phyloP scores from a whole-genome alignment of 2,329 filamentous ascomycete genomes.

The Aspergillus clavatus region DNA sequence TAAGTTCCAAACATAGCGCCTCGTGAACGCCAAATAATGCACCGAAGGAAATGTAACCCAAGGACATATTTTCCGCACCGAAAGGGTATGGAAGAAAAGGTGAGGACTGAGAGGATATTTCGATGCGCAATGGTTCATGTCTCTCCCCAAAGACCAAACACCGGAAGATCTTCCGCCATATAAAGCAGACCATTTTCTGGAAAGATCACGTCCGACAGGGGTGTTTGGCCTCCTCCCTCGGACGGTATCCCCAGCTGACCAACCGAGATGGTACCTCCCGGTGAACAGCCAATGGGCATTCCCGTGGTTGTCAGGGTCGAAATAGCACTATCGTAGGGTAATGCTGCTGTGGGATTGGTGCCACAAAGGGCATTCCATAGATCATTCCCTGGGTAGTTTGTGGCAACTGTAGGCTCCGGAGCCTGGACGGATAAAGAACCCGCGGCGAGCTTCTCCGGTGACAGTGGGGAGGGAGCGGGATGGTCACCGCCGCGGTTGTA shows the following conservation, averaged over 20 bases:
- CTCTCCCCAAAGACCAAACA: constrained; percentile 31
- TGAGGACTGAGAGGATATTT: too few species aligned
- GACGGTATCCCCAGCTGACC: constrained; percentile 11
- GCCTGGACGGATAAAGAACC: constrained; percentile 16
- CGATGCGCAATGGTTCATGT: constrained; percentile 14
- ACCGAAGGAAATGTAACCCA: neutral
- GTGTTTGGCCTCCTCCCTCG: constrained; percentile 23
- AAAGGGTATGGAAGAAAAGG: neutral
- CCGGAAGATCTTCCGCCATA: constrained; percentile 31
- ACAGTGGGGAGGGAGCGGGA: constrained; percentile 20
- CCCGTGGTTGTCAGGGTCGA: constrained; percentile 32
- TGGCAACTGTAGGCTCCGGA: constrained; percentile 4
- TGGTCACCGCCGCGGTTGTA: constrained; percentile 6
- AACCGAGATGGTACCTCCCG: constrained; percentile 24
- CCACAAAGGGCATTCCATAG: constrained; percentile 29
- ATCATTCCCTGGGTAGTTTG: constrained; percentile 17
- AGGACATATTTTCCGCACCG: neutral
- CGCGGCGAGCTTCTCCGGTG: constrained; percentile 16
- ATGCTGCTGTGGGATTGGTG: constrained; percentile 11
- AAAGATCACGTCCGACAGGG: constrained; percentile 30
- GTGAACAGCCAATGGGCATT: constrained; percentile 30
- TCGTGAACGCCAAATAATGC: neutral
- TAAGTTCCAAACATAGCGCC: neutral
- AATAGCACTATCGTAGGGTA: constrained; percentile 30
- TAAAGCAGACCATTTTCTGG: constrained; percentile 32